Percentiles rank a stretch among this genome's conserved stretches.
These are phyloP conservation scores for Neonothopanus nambi DNA, from an alignment of 1,284 basidiomycete species.

Conservation along the genomic window DNA sequence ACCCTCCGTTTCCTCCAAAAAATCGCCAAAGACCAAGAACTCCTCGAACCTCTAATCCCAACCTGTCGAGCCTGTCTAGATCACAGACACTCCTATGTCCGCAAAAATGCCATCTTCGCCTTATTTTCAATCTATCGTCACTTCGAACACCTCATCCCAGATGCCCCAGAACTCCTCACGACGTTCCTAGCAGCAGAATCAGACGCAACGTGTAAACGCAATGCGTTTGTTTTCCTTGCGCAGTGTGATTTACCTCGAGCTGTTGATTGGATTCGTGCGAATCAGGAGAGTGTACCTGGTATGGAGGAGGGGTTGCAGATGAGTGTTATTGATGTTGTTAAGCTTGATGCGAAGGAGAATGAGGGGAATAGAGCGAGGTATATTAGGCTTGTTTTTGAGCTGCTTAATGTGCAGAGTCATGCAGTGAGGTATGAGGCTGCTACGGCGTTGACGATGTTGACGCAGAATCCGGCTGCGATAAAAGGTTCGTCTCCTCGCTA, in stretches of 20 bases:
- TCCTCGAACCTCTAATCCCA: constrained; percentile 95
- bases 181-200: constrained; percentile 97
- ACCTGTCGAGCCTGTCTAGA: constrained; percentile 94
- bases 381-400: constrained; percentile 93
- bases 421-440: constrained; percentile 99
- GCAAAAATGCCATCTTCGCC: constrained; percentile 98
- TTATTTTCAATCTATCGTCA: constrained; percentile 93
- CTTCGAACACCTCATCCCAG: constrained; percentile 94
- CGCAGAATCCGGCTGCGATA: constrained; percentile 94
- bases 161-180: constrained; percentile 95
- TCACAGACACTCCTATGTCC: constrained; percentile 97
- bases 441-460: constrained; percentile 91
- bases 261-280: constrained; percentile 86
- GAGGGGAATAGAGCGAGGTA: constrained; percentile 84
- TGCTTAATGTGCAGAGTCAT: constrained; percentile 90
- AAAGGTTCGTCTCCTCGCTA: constrained; percentile 65
- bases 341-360: constrained; percentile 88
- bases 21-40: constrained; percentile 89
- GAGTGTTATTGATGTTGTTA: constrained; percentile 93
- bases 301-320: constrained; percentile 97
- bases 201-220: constrained; percentile 96
- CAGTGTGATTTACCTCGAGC: constrained; percentile 89
- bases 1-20: constrained; percentile 97
- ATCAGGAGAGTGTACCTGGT: constrained; percentile 82
- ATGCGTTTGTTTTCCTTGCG: constrained; percentile 94